phyloP scores from a whole-genome alignment of 805 yeast genomes.

The Wickerhamomyces bisporus region DNA sequence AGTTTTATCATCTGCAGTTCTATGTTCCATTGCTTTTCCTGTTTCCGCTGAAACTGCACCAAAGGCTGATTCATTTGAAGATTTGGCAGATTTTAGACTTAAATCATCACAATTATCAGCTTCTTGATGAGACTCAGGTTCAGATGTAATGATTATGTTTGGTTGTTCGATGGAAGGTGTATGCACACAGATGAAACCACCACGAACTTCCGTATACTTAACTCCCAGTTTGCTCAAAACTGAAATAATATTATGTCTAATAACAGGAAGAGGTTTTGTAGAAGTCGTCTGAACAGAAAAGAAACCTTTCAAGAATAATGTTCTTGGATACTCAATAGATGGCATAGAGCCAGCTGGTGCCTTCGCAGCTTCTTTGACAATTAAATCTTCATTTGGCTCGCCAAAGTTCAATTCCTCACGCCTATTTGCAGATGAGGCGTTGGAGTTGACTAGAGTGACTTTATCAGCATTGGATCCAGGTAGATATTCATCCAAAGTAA shows the following conservation, averaged over 20 bases:
- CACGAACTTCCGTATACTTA: constrained; percentile 81
- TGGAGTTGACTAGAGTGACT: constrained; percentile 15
- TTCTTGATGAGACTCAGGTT: constrained; percentile 5
- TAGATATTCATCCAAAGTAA: constrained; percentile 52
- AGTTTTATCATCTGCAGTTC: constrained; percentile 7
- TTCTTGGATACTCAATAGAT: constrained; percentile 88
- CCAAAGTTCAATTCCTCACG: constrained; percentile 2
- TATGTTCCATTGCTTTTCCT: constrained; percentile 6
- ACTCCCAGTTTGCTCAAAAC: constrained; percentile 75
- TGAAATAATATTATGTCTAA: constrained; percentile 75
- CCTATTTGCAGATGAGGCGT: constrained; percentile 12
- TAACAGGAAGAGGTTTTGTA: constrained; percentile 84
- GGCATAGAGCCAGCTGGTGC: constrained; percentile 84
- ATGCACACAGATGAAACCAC: constrained; percentile 86
- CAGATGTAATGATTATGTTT: not conserved
- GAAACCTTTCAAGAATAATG: constrained; percentile 86
- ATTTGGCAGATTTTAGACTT: constrained; percentile 8
- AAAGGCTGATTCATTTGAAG: constrained; percentile 12
- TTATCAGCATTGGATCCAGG: constrained; percentile 12
- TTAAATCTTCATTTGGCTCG: constrained; percentile 42
- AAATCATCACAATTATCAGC: constrained; percentile 4
- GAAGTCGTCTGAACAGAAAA: constrained; percentile 94
- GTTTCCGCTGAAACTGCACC: constrained; percentile 6
- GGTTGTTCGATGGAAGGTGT: constrained; percentile 37
- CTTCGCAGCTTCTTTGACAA: constrained; percentile 41